A percentile compares a stretch with the other conserved stretches of the same genome.
Conservation (phyloP, 2,329 filamentous ascomycete genomes). For the Epichloe sylvatica region DNA sequence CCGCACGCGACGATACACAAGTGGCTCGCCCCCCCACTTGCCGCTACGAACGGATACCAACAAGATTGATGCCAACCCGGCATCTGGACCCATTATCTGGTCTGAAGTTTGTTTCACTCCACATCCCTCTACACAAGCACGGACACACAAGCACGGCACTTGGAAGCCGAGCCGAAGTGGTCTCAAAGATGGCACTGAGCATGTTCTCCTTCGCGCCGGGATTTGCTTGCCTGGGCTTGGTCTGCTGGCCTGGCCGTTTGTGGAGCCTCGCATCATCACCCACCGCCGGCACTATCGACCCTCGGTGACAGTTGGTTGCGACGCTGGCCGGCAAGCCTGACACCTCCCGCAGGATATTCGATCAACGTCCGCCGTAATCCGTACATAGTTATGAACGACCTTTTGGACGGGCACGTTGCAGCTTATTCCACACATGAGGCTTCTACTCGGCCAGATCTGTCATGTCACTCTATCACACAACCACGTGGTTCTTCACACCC, state of each 20-base stretch:
- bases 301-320: background rate
- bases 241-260: background rate
- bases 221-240: background rate
- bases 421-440: background rate
- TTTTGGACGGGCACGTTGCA: too few relatives aligned
- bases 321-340: too few relatives aligned
- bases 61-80: background rate
- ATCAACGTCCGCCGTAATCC: too few relatives aligned
- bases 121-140: background rate
- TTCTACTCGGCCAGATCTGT: constrained; percentile 1
- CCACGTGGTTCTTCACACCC: background rate
- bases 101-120: background rate
- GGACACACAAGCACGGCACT: background rate
- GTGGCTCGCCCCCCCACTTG: background rate
- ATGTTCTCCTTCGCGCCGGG: background rate
- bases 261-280: background rate
- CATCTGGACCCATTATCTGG: background rate
- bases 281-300: background rate
- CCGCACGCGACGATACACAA: background rate
- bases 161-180: background rate
- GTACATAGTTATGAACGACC: too few relatives aligned
- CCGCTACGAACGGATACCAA: background rate
- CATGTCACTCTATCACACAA: background rate
- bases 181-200: background rate
- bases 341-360: too few relatives aligned